phyloP scores from a whole-genome alignment of 2,329 filamentous ascomycete genomes.

The Colletotrichum sp. region DNA sequence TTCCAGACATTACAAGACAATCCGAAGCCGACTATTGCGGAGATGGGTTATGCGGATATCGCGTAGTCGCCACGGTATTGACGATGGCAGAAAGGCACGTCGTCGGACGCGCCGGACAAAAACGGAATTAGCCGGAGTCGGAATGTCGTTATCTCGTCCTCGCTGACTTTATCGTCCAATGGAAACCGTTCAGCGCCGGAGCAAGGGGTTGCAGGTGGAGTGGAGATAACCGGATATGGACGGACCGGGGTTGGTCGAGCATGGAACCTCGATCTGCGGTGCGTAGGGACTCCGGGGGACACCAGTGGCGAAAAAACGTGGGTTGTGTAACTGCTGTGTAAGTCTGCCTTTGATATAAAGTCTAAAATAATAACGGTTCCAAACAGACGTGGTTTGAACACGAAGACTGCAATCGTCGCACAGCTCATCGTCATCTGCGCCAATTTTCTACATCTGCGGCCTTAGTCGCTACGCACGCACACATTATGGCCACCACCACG shows the following conservation, averaged over 20 bases:
- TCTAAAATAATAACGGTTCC: not conserved
- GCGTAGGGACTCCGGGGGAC: not conserved
- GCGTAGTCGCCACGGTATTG: not conserved
- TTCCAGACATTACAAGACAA: no score
- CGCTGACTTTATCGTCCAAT: not conserved
- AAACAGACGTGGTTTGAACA: not conserved
- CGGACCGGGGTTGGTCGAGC: not conserved
- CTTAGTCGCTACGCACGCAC: not conserved
- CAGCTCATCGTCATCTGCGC: not conserved
- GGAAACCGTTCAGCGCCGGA: not conserved
- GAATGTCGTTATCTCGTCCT: not conserved
- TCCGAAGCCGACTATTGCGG: not conserved
- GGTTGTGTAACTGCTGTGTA: not conserved
- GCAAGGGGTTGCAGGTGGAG: not conserved
- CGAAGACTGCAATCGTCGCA: not conserved
- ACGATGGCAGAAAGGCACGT: not conserved
- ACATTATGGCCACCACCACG: not conserved
- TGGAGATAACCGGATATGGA: slow-evolving; percentile 11
- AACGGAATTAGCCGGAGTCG: slow-evolving; percentile 10
- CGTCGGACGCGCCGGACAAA: not conserved
- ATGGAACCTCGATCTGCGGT: not conserved
- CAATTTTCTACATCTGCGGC: not conserved
- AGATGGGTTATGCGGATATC: not conserved
- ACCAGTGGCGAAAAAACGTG: not conserved
- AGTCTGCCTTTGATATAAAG: not conserved